Evolutionary conservation across 371 early-diverging fungal species (phyloP), one percentile per base, ranked within the genome.

Genomic region (Apophysomyces variabilis): DNA sequence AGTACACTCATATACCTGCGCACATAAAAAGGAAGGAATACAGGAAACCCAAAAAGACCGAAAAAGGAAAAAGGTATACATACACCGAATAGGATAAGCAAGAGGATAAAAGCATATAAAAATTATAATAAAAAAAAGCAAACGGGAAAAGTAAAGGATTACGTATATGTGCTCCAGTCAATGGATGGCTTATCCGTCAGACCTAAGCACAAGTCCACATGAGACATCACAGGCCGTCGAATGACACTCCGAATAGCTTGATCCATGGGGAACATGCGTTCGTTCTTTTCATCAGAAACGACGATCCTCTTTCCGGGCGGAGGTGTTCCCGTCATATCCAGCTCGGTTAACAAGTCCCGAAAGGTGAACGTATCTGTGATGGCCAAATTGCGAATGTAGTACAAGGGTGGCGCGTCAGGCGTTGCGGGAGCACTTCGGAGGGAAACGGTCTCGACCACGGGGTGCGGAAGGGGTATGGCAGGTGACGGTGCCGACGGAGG

Each of bases 281-380:
- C 76, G 50, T 71, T 68, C 56, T 70, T 70, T 1, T 65, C 62
- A 68, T 80, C 76, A 3, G 77, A 71, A 57, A 83, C 74, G 44
- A 83, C 77, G 39, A 83, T 74, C n/a, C 75, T 47, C 44, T 83
- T 83, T 4, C 83, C 83, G 11, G 72, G 76, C 37, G 83, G 83
- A n/a, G 80, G 79, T 1, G 73, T 50, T 13, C 75, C 76, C 18
- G 67, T 71, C 68, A 78, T 68, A 54, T 80, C 83, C 7, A 77
- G 73, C 58, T 80, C 80, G 12, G 66, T 64, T 56, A 83, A 60
- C 4, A 80, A 60, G 60, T 83, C 77, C 41, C 75, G 59, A 70
- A 83, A 83, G 18, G 83, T 83, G 43, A 76, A 83, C 0, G 72
- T 68, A 39, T 83, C 80, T 9, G 83, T 78, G 57, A 83, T 83